Base-by-base conservation (phyloP, 2,329 filamentous ascomycete species). In the Parascedosporium putredinis region DNA sequence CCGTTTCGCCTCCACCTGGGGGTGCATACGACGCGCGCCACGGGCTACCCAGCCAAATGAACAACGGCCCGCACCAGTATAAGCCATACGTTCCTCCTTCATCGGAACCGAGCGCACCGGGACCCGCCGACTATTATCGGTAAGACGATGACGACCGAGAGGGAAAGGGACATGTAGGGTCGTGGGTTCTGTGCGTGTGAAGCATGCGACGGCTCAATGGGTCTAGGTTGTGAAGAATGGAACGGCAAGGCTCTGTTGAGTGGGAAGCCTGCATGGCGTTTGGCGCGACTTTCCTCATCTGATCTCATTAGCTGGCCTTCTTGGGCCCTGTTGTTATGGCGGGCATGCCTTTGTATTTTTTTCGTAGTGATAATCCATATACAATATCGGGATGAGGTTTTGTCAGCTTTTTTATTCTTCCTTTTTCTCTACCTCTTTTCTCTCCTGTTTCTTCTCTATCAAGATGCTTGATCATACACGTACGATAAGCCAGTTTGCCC, bases 71-170 rank as follows among this genome's bases (percentile, higher is more conserved):
- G 57, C 68, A 68, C 34, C 76, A 79, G 60, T 83, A 82, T 56
- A 81, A 76, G 60, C 73, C 80, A 0, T 84, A 84, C 52, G 71
- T 74, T 2, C 77, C 77, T 3, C 73, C 69, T 1, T 51, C 52
- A 50, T 55, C 59, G 25, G 63, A 66, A 8, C 70, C 71, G 2
- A 75, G 70, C 52, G 74, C 71, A 4, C 74, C 75, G 3, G 70
- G 69, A 10, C 73, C 75, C 22, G 70, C 68, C 46, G 78, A 79
- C 59, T 81, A 77, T 57, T 81, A 81, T 58, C 67, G 76, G 45
- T 71, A 74, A 55, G 60, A 59, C 2, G 64, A 62, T 18, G 46
- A 31, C 45, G 6, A 42, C 38, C 23, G 23, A 42, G 12, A 16
- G 38, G 16, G 20, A 12, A 2, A 20, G 8, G 5, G 38, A 10